Conservation (phyloP, 202 grass and related monocot species). For the Cymbopogon flexuosus region DNA sequence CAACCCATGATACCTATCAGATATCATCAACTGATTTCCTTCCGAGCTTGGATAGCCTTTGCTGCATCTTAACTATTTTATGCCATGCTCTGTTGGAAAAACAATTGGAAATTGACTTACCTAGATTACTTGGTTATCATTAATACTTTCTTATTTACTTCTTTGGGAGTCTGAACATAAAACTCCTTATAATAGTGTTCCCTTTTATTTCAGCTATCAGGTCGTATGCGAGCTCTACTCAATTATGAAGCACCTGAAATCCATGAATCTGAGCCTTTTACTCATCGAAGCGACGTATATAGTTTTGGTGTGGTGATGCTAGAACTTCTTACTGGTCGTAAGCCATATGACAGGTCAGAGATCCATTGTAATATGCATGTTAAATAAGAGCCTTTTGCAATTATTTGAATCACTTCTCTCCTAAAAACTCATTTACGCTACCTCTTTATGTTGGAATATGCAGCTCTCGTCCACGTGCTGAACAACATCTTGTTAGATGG, state of each 20-base stretch:
- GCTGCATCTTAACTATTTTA: slow-evolving; percentile 5
- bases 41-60: neutral
- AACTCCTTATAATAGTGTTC: slow-evolving; percentile 15
- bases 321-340: slow-evolving; percentile 87
- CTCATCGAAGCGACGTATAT: slow-evolving; percentile 68
- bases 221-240: slow-evolving; percentile 51
- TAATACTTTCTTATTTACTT: slow-evolving; percentile 24
- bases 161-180: neutral
- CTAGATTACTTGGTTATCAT: slow-evolving; percentile 7
- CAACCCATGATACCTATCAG: neutral
- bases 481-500: slow-evolving; percentile 96
- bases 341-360: slow-evolving; percentile 75
- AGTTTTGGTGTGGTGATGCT: slow-evolving; percentile 97
- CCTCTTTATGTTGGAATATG: slow-evolving; percentile 22
- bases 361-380: slow-evolving; percentile 18
- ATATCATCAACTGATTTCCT: slow-evolving; percentile 9
- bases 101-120: slow-evolving; percentile 4
- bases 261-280: slow-evolving; percentile 56
- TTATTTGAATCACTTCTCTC: slow-evolving; percentile 19
- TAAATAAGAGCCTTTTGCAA: slow-evolving; percentile 11
- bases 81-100: neutral
- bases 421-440: neutral
- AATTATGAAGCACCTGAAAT: slow-evolving; percentile 91
- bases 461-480: slow-evolving; percentile 73
- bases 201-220: slow-evolving; percentile 68